These are phyloP conservation scores for Sclerotinia nivalis DNA, from an alignment of 2,329 filamentous ascomycete species.

Conservation along the genomic window DNA sequence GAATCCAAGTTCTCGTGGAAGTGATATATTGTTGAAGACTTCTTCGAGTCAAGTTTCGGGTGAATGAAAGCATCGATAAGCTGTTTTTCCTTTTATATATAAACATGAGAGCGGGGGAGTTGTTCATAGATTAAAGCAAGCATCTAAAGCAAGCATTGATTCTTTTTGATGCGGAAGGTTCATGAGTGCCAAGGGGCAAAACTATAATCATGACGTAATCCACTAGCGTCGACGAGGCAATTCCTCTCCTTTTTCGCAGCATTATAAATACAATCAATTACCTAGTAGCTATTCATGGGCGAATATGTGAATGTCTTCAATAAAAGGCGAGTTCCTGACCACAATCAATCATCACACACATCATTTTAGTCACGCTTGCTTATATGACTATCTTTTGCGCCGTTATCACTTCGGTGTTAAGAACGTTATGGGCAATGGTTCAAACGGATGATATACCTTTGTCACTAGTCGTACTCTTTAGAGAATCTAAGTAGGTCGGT, in stretches of 20 bases:
- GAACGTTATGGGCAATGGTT: too few relatives aligned
- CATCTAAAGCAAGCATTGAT: too few relatives aligned
- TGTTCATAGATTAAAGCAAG: background rate
- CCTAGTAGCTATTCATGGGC: too few relatives aligned
- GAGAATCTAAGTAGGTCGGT: background rate
- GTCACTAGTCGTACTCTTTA: background rate
- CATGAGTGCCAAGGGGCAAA: background rate
- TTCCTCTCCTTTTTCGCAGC: background rate
- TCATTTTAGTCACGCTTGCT: too few relatives aligned
- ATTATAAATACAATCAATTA: background rate
- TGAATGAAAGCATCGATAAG: background rate
- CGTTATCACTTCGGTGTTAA: too few relatives aligned
- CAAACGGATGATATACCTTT: background rate
- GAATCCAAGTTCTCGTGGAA: background rate
- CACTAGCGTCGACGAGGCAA: background rate
- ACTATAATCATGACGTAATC: constrained; percentile 14
- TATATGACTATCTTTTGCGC: too few relatives aligned
- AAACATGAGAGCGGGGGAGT: background rate
- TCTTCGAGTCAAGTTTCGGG: background rate
- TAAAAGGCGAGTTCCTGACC: background rate
- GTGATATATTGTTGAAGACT: background rate
- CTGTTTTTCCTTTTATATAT: background rate
- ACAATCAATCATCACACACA: too few relatives aligned
- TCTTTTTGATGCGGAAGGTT: background rate
- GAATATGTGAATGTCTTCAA: background rate